Evolutionary conservation across 306 rosid genomes (phyloP).

Genomic region (Crotalaria pallida): DNA sequence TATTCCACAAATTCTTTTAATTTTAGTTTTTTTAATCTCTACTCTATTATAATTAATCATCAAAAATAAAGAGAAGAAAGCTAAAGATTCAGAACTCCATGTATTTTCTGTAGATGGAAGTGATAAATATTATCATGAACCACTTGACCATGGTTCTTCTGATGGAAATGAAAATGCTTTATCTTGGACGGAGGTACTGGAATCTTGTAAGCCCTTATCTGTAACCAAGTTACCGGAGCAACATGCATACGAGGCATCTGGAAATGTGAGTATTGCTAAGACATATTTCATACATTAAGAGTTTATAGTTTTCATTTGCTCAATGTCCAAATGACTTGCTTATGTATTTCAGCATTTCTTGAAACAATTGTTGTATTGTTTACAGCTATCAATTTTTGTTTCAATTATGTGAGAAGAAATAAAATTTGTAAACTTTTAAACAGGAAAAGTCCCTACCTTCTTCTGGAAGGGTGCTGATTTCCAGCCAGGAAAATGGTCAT

Average conservation of each 20-base stretch:
- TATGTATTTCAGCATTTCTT: background rate
- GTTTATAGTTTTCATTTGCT: background rate
- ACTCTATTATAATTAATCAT: background rate
- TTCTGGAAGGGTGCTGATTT: slow-evolving; percentile 33
- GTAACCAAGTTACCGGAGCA: slow-evolving; percentile 29
- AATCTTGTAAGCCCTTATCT: slow-evolving; percentile 29
- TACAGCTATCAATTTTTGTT: background rate
- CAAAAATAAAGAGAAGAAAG: slow-evolving; percentile 9
- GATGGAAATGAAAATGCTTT: slow-evolving; percentile 40
- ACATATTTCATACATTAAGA: slow-evolving; percentile 11
- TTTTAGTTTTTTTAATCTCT: background rate
- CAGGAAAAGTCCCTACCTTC: slow-evolving; percentile 48
- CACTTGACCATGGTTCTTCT: slow-evolving; percentile 30
- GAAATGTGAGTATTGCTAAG: slow-evolving; percentile 49
- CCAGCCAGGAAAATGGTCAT: slow-evolving; percentile 35
- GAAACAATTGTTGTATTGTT: background rate
- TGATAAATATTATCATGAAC: slow-evolving; percentile 28
- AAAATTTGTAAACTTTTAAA: slow-evolving; percentile 18
- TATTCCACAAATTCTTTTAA: background rate
- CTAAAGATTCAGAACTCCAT: slow-evolving; percentile 13
- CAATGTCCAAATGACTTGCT: background rate
- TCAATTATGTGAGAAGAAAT: background rate
- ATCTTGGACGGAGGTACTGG: slow-evolving; percentile 53
- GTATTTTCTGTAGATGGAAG: slow-evolving; percentile 31
- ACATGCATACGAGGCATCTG: slow-evolving; percentile 29